These are phyloP conservation scores for Globisporangium apiculatum DNA, from an alignment of 352 stramenopile genomes.

Conservation along the genomic window DNA sequence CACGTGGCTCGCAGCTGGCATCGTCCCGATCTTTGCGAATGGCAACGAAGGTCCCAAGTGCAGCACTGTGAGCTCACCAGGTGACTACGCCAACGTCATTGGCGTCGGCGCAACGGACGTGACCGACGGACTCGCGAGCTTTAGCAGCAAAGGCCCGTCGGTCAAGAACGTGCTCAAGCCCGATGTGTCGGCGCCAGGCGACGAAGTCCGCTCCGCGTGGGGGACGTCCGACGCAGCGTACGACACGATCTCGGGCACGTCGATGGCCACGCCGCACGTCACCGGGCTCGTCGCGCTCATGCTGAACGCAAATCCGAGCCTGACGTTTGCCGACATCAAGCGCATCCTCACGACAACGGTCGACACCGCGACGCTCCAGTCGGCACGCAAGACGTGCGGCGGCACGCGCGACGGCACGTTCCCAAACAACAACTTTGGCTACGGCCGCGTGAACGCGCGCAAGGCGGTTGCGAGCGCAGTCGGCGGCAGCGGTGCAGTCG, in stretches of 20 bases:
- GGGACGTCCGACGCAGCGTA: slow-evolving; percentile 14
- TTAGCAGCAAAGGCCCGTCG: slow-evolving; percentile 21
- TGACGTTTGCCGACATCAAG: slow-evolving; percentile 16
- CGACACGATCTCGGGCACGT: slow-evolving; percentile 24
- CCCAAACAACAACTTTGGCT: slow-evolving; percentile 30
- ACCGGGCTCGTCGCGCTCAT: slow-evolving; percentile 27
- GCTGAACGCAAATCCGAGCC: slow-evolving; percentile 13
- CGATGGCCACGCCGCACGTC: slow-evolving; percentile 30
- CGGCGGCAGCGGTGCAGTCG: not conserved
- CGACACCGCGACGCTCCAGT: slow-evolving; percentile 11
- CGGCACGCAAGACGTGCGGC: slow-evolving; percentile 8
- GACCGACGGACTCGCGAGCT: slow-evolving; percentile 18
- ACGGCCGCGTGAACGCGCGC: slow-evolving; percentile 23
- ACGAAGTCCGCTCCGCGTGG: slow-evolving; percentile 17
- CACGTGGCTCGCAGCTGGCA: slow-evolving; percentile 18
- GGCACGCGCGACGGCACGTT: slow-evolving; percentile 10
- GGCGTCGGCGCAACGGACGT: slow-evolving; percentile 17
- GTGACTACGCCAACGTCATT: slow-evolving; percentile 20
- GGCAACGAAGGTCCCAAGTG: slow-evolving; percentile 22
- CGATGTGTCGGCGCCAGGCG: slow-evolving; percentile 21
- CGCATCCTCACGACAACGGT: slow-evolving; percentile 9
- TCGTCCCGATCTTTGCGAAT: slow-evolving; percentile 21
- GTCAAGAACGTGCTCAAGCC: slow-evolving; percentile 18
- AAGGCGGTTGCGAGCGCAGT: slow-evolving; percentile 4
- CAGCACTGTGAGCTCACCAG: slow-evolving; percentile 14